These are phyloP conservation scores for Auxenochlorella pyrenoidosa DNA, from an alignment of 139 green algal species.

Conservation along the genomic window DNA sequence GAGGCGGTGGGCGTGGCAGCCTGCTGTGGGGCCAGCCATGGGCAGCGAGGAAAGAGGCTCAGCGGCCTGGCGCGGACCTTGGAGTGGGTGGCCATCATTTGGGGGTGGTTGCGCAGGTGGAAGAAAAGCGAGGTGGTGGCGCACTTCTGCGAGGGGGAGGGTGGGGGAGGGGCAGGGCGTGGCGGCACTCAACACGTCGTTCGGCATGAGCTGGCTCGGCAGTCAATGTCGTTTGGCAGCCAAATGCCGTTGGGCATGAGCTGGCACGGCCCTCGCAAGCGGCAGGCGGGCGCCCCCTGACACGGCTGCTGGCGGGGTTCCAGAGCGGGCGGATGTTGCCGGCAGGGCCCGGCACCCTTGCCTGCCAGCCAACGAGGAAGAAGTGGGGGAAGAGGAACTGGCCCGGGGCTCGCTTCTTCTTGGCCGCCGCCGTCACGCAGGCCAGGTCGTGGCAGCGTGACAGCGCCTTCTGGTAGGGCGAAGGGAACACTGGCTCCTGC, in stretches of 20 bases:
- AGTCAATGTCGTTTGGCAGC: too few species aligned
- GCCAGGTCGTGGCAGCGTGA: conserved; percentile 18
- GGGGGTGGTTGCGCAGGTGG: conserved; percentile 12
- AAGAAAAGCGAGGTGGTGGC: conserved; percentile 26
- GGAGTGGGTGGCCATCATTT: not conserved
- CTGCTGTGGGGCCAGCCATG: not conserved
- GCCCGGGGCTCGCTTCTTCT: not conserved
- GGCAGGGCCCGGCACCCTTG: not conserved
- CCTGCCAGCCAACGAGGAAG: conserved; percentile 38
- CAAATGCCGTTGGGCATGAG: too few species aligned
- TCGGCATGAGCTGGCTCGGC: too few species aligned
- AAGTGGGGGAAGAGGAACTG: conserved; percentile 50
- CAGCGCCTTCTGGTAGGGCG: not conserved
- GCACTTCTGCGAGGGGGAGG: not conserved
- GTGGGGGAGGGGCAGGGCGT: not conserved
- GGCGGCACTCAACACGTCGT: not conserved
- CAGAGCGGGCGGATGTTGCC: too few species aligned
- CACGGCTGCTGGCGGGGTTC: too few species aligned
- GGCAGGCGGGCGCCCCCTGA: too few species aligned
- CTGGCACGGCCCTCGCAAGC: too few species aligned
- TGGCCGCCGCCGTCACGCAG: conserved; percentile 30
- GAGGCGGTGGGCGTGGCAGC: too few species aligned
- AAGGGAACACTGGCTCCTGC: not conserved
- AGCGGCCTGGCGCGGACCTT: not conserved
- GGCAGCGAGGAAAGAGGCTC: too few species aligned